Evolutionary conservation across 2,329 filamentous ascomycete species (phyloP).

Genomic region (Fusarium dimerum): DNA sequence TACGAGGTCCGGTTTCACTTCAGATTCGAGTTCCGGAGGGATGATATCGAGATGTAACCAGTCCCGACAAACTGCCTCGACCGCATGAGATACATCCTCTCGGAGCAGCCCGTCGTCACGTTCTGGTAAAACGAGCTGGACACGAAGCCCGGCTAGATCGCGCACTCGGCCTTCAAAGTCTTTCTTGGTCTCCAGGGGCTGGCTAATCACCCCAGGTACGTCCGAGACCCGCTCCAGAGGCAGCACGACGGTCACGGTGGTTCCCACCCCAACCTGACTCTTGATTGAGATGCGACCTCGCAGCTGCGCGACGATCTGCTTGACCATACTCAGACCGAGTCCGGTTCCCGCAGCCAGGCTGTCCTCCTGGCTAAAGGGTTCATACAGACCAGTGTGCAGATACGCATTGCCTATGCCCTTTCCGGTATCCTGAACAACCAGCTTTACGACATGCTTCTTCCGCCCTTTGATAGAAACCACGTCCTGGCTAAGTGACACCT

Average conservation of each 20-base stretch:
- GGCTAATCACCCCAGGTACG: background rate
- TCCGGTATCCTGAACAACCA: conserved; percentile 64
- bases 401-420: conserved; percentile 66
- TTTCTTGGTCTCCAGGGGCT: background rate
- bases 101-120: background rate
- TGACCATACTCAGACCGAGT: conserved; percentile 66
- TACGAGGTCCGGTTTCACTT: background rate
- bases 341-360: conserved; percentile 61
- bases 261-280: conserved; percentile 42
- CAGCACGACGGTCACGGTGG: conserved; percentile 36
- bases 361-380: conserved; percentile 66
- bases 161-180: background rate
- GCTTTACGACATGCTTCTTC: conserved; percentile 20
- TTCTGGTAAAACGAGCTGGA: background rate
- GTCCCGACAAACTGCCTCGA: background rate
- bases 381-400: conserved; percentile 60
- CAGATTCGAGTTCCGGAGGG: background rate
- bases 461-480: background rate
- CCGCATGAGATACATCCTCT: too few species aligned
- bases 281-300: conserved; percentile 61
- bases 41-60: conserved; percentile 2
- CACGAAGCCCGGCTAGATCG: background rate
- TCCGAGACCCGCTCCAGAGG: conserved; percentile 23
- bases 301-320: conserved; percentile 57
- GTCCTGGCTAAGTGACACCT: conserved; percentile 29